Evolutionary conservation across 257 asterid genomes (phyloP).

Genomic region (Nicotiana tabacum): DNA sequence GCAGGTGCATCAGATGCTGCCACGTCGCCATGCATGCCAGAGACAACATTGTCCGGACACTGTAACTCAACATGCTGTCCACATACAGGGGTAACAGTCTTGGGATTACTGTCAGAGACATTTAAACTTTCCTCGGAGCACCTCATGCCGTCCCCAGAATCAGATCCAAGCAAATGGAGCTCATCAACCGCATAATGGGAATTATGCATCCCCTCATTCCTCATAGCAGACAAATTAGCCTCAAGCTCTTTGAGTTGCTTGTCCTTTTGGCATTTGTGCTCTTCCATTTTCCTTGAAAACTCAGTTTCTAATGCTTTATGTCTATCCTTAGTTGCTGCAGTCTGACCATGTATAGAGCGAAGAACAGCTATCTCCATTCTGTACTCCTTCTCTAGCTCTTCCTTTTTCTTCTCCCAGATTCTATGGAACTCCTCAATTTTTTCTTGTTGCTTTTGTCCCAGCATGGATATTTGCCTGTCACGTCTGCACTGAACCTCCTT

Average conservation of each 20-base stretch:
- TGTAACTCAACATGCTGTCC: slow-evolving; percentile 16
- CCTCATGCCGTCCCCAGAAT: background rate
- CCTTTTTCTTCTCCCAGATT: slow-evolving; percentile 37
- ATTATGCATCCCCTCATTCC: slow-evolving; percentile 31
- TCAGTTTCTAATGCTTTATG: slow-evolving; percentile 33
- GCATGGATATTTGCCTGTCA: slow-evolving; percentile 37
- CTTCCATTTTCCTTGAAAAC: slow-evolving; percentile 36
- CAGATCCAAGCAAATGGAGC: background rate
- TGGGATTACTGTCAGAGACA: slow-evolving; percentile 5
- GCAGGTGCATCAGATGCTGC: slow-evolving; percentile 9
- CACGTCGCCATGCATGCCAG: background rate
- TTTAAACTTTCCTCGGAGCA: slow-evolving; percentile 11
- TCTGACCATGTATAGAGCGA: slow-evolving; percentile 26
- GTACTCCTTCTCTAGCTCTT: slow-evolving; percentile 27
- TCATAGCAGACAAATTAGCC: slow-evolving; percentile 36
- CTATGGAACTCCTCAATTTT: slow-evolving; percentile 36
- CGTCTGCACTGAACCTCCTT: slow-evolving; percentile 28
- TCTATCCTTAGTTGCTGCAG: slow-evolving; percentile 21
- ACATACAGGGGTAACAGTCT: slow-evolving; percentile 5
- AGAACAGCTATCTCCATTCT: slow-evolving; percentile 33
- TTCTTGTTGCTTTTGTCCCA: slow-evolving; percentile 28
- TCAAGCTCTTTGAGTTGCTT: slow-evolving; percentile 33
- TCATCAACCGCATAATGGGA: background rate
- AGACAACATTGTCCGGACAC: slow-evolving; percentile 9
- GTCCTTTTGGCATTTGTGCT: slow-evolving; percentile 27